Percentiles rank a stretch among this genome's conserved stretches.
Conservation (phyloP, 2,329 filamentous ascomycete species). For the Colletotrichum liaoningense region DNA sequence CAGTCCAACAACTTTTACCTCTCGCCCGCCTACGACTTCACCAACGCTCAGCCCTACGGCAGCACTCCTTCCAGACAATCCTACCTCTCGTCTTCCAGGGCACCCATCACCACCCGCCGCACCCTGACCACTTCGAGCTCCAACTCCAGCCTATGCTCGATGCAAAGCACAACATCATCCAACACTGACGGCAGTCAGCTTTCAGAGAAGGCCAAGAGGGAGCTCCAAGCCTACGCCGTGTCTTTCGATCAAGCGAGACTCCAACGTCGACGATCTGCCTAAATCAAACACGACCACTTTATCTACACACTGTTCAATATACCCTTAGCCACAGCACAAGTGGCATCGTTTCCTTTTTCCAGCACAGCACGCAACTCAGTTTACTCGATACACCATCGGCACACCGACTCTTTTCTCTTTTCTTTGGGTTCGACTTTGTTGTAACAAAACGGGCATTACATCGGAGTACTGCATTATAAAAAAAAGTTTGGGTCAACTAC, state of each 20-base stretch:
- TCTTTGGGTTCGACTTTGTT: conserved; percentile 42
- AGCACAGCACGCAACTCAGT: conserved; percentile 46
- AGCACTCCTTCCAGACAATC: conserved; percentile 58
- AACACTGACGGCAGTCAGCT: conserved; percentile 66
- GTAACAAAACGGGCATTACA: conserved; percentile 60
- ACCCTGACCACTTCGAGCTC: conserved; percentile 79
- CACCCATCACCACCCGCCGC: conserved; percentile 40
- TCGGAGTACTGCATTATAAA: conserved; percentile 63
- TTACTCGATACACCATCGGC: conserved; percentile 38
- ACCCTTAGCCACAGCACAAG: conserved; percentile 36
- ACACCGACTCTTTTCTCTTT: conserved; percentile 37
- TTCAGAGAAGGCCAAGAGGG: conserved; percentile 81
- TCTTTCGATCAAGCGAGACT: conserved; percentile 86
- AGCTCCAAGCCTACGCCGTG: conserved; percentile 86
- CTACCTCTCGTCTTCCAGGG: conserved; percentile 49
- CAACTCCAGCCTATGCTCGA: conserved; percentile 85
- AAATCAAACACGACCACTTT: conserved; percentile 41
- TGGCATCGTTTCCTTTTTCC: conserved; percentile 33
- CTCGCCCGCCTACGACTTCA: conserved; percentile 81
- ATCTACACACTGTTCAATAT: conserved; percentile 37
- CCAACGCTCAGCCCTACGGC: conserved; percentile 69
- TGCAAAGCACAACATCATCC: conserved; percentile 71
- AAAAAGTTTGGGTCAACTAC: conserved; percentile 39
- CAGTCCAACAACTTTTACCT: conserved; percentile 70
- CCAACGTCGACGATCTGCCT: conserved; percentile 68